These are phyloP conservation scores for Hanseniaspora mollemarum DNA, from an alignment of 805 yeast species.

Conservation along the genomic window DNA sequence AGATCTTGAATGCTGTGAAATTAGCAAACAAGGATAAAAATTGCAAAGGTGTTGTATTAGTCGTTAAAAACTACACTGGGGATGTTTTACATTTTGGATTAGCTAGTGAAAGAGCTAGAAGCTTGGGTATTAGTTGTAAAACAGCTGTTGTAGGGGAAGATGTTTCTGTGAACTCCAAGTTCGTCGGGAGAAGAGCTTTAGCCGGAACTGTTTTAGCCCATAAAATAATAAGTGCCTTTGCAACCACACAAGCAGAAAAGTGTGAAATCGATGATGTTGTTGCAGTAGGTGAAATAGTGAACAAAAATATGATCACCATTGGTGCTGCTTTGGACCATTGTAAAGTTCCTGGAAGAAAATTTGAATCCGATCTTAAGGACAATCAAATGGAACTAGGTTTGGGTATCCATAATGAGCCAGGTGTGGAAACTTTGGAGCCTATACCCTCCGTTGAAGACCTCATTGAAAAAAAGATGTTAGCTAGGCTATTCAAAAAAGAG, in stretches of 20 bases:
- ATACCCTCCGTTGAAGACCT: slow-evolving; percentile 62
- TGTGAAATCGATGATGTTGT: slow-evolving; percentile 45
- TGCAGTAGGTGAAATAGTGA: slow-evolving; percentile 48
- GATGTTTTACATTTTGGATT: slow-evolving; percentile 87
- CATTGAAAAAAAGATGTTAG: slow-evolving; percentile 44
- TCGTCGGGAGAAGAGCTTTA: slow-evolving; percentile 88
- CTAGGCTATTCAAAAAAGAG: slow-evolving; percentile 46
- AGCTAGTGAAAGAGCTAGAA: slow-evolving; percentile 78
- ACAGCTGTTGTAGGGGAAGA: slow-evolving; percentile 79
- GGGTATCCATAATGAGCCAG: slow-evolving; percentile 95
- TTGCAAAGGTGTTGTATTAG: slow-evolving; percentile 50
- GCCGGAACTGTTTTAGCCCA: slow-evolving; percentile 87
- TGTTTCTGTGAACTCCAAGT: slow-evolving; percentile 80
- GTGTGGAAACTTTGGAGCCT: slow-evolving; percentile 42
- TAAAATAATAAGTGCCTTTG: slow-evolving; percentile 69
- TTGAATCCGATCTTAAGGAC: slow-evolving; percentile 41
- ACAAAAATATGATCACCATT: slow-evolving; percentile 63
- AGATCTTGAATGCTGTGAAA: slow-evolving; percentile 55
- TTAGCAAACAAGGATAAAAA: slow-evolving; percentile 28
- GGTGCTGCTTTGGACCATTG: slow-evolving; percentile 86
- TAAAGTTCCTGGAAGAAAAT: slow-evolving; percentile 72
- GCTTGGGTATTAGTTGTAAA: slow-evolving; percentile 60
- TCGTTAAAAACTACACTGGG: slow-evolving; percentile 90
- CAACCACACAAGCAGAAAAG: slow-evolving; percentile 33
- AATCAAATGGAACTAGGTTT: slow-evolving; percentile 80